Base-by-base conservation (phyloP, 306 rosid species). In the Casuarina equisetifolia region DNA sequence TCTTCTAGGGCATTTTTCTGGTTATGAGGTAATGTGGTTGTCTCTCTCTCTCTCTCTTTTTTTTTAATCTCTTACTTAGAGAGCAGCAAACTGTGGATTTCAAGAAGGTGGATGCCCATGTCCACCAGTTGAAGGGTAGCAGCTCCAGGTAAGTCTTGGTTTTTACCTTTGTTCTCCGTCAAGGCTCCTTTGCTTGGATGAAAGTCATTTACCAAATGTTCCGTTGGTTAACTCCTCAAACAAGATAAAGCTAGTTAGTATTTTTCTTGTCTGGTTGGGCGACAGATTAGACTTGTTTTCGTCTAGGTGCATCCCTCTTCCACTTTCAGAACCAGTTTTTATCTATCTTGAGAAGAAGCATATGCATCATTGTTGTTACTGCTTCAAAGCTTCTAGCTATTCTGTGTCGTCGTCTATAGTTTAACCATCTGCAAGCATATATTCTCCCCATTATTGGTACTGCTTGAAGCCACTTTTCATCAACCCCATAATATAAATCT, bases 121-220 rank as follows among this genome's bases (percentile, higher is more conserved):
- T 94, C 89, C 97, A 90, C 78, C 96, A 91, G 84, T 55, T 94
- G 86, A 94, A 90, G 85, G 98, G 98, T 46, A 90, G 98, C 88
- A 94, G 97, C 84, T 89, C 98, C 82, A 90, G 97, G 98, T 94
- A 86, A 59, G 3, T 61, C 45, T 69, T 7, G n/a, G 58, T 4
- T 49, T 49, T 55, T 48, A 48, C 17, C 74, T 63, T 71, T n/a
- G 39, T 57, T 39, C 5, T 25, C 46, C 6, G 32, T 70, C 12
- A 4, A 55, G 15, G 39, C 70, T 36, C 35, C 36, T 38, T 45
- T 58, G 52, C 35, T 25, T 3, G 61, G 42, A 11, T 51, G 75
- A 32, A 48, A 16, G 57, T 61, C 32, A n/a, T 45, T 19, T 5
- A n/a, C 11, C 42, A 11, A 45, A 40, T 20, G 20, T 66, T 36